Evolutionary conservation across 148 eudicot genomes (phyloP).

Genomic region (Silene conica): DNA sequence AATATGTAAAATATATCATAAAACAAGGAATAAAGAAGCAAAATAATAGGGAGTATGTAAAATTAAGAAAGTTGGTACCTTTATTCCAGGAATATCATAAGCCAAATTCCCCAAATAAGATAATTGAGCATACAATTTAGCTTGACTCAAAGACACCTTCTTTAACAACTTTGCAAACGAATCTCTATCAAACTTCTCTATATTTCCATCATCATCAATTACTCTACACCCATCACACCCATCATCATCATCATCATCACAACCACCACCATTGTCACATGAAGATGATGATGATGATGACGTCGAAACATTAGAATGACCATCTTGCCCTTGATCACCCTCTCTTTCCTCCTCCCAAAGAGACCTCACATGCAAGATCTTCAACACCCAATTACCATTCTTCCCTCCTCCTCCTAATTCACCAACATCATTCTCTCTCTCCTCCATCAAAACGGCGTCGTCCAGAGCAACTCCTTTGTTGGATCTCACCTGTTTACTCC

Average conservation of each 20-base stretch:
- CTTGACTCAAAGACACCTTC: conserved; percentile 73
- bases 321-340: conserved; percentile 19
- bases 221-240: conserved; percentile 39
- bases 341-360: conserved; percentile 40
- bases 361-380: conserved; percentile 64
- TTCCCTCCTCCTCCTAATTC: conserved; percentile 23
- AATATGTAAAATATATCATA: too few species aligned
- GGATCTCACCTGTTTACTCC: conserved; percentile 23
- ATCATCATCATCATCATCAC: conserved; percentile 31
- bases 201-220: conserved; percentile 36
- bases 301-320: conserved; percentile 24
- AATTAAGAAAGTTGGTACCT: conserved; percentile 38
- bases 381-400: conserved; percentile 78
- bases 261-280: conserved; percentile 24
- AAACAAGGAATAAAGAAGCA: too few species aligned
- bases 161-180: conserved; percentile 66
- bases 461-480: conserved; percentile 32
- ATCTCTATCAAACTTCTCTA: conserved; percentile 47
- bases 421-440: conserved; percentile 10
- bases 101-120: conserved; percentile 87
- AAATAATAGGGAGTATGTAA: too few species aligned
- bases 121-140: conserved; percentile 78
- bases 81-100: conserved; percentile 72
- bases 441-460: conserved; percentile 65
- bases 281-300: conserved; percentile 20